These are phyloP conservation scores for Dentipellis fragilis DNA, from an alignment of 768 basidiomycete genomes.

Conservation along the genomic window DNA sequence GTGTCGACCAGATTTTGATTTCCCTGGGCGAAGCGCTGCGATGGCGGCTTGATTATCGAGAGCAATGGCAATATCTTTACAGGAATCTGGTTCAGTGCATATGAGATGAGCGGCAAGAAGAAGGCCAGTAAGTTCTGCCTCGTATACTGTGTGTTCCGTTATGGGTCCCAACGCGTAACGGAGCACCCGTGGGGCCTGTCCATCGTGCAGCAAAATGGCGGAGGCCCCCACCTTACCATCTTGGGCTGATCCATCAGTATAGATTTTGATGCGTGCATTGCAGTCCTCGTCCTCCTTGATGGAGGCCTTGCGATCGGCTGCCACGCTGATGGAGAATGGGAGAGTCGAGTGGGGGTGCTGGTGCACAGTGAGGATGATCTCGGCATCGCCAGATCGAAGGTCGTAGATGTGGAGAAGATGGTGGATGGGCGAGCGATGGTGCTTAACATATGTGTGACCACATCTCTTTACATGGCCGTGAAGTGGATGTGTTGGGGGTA, in stretches of 20 bases:
- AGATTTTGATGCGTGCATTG: neutral
- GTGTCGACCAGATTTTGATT: slow-evolving; percentile 5
- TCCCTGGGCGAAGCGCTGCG: neutral
- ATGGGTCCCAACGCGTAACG: neutral
- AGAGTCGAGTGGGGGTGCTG: neutral
- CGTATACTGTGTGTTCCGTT: slow-evolving; percentile 19
- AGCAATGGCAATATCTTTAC: neutral
- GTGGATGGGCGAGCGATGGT: slow-evolving; percentile 8
- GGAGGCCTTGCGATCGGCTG: neutral
- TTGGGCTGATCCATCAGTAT: slow-evolving; percentile 14
- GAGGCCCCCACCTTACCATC: slow-evolving; percentile 13
- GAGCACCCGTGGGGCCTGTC: neutral
- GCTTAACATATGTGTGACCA: neutral
- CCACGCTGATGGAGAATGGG: neutral
- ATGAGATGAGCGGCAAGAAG: slow-evolving; percentile 20
- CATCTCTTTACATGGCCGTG: neutral
- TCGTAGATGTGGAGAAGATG: slow-evolving; percentile 2
- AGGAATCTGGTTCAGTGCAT: neutral
- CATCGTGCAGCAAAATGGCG: neutral
- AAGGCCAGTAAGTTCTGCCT: slow-evolving; percentile 22
- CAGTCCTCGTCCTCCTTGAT: neutral
- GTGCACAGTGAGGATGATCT: too few relatives aligned
- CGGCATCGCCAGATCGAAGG: neutral
- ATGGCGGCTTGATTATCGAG: slow-evolving; percentile 9
- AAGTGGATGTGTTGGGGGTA: slow-evolving; percentile 10